Evolutionary conservation across 768 basidiomycete species (phyloP), one percentile per base, ranked within the genome.

Genomic region (Kwoniella mangroviensis): DNA sequence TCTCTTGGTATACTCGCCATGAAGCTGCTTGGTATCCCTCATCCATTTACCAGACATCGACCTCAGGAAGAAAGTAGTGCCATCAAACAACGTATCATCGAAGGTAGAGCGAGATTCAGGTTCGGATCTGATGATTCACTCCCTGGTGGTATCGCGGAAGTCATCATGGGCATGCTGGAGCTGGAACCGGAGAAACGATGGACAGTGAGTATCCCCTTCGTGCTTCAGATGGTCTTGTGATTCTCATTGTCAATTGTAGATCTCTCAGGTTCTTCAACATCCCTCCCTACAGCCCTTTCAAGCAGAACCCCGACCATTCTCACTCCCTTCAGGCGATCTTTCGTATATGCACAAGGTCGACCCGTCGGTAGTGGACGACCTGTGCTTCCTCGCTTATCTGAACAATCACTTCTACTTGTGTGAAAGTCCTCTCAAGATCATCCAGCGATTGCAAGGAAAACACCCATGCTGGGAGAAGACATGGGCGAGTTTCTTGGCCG

Each of bases 1-100:
- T 72, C 80, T 1, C 76, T 81, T 10, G 82, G 82, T 5, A 79
- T 83, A 17, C 67, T 83, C 24, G 67, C 81, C 7, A 52, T 67
- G 51, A 81, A 83, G 65, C 53, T 79, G 19, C 70, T 81, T 7
- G 73, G 65, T 5, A 59, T 73, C 21, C 56, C 57, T 3, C 75
- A 81, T 62, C 82, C 82, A 12, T 83, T 74, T 64, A 51, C 70
- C 17, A 24, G 52, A 9, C 28, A 51, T 17, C 17, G 55, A 22
- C 21, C 21, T 11, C 69, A 76, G n/a, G 81, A 80, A 7, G 61
- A 49, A 1, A 77, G 73, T 63, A 69, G 70, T 10, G 61, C 55
- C 13, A 59, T 80, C 52, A 77, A 78, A 59, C 49, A 71, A 7
- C 53, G 71, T 22, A 68, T 82, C 55, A 63, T 76, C 22, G 54